These are phyloP conservation scores for Hirsutella minnesotensis DNA, from an alignment of 2,329 filamentous ascomycete species.

Conservation along the genomic window DNA sequence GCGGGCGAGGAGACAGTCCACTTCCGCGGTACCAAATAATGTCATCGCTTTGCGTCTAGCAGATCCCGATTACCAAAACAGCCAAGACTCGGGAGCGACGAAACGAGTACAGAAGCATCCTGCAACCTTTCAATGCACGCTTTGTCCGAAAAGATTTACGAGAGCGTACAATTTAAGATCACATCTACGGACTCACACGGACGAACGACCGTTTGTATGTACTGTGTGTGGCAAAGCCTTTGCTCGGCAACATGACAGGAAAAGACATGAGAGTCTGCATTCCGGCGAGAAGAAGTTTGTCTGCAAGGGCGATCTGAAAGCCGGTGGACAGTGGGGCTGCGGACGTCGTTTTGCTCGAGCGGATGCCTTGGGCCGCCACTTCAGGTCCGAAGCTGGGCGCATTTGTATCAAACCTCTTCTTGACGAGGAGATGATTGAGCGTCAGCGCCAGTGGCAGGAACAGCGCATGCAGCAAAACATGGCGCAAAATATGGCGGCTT, in stretches of 20 bases:
- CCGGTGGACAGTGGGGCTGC: conserved; percentile 80
- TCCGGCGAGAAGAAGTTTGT: conserved; percentile 98
- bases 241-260: conserved; percentile 91
- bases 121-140: conserved; percentile 85
- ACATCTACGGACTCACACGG: conserved; percentile 89
- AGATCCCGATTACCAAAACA: conserved; percentile 70
- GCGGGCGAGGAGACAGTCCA: conserved; percentile 43
- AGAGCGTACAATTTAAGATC: conserved; percentile 93
- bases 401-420: conserved; percentile 96
- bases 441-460: conserved; percentile 64
- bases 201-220: conserved; percentile 94
- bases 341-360: conserved; percentile 87
- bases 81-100: conserved; percentile 45
- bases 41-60: conserved; percentile 79
- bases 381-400: conserved; percentile 86
- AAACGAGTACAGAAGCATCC: conserved; percentile 96
- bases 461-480: conserved; percentile 56
- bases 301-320: conserved; percentile 82
- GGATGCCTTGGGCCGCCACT: conserved; percentile 87
- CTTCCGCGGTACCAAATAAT: conserved; percentile 50
- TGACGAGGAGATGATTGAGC: conserved; percentile 81
- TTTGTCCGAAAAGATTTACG: conserved; percentile 94
- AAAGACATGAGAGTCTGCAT: conserved; percentile 91
- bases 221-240: conserved; percentile 96
- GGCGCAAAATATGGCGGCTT: conserved; percentile 46